Conservation (phyloP, 495 filamentous ascomycete genomes). For the Aspergillus baeticus region DNA sequence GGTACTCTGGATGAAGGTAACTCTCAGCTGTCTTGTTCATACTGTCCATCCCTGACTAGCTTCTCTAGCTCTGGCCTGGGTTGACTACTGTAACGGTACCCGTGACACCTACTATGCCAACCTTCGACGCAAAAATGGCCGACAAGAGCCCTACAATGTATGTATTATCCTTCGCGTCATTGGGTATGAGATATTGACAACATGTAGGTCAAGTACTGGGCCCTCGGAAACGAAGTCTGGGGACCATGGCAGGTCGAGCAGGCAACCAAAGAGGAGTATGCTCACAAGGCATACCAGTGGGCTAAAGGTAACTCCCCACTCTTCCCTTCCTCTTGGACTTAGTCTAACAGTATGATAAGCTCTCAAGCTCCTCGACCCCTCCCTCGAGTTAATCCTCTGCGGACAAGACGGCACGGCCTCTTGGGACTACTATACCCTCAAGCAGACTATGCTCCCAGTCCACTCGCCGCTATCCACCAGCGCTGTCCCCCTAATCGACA, state of each 20-base stretch:
- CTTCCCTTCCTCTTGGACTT: background rate
- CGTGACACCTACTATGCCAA: constrained; percentile 77
- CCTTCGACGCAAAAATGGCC: constrained; percentile 68
- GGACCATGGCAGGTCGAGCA: constrained; percentile 81
- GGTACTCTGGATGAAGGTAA: constrained; percentile 68
- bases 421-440: constrained; percentile 73
- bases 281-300: constrained; percentile 76
- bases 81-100: constrained; percentile 77
- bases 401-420: constrained; percentile 64
- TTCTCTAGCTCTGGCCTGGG: constrained; percentile 61
- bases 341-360: constrained; percentile 31
- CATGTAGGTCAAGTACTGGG: constrained; percentile 60
- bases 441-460: constrained; percentile 53
- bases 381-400: constrained; percentile 65
- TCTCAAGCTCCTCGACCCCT: constrained; percentile 71
- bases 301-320: constrained; percentile 52
- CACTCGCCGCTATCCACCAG: constrained; percentile 41
- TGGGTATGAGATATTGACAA: background rate
- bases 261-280: constrained; percentile 72
- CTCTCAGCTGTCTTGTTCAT: background rate
- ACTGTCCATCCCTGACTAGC: background rate
- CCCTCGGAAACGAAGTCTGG: constrained; percentile 72
- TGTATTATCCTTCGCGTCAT: background rate
- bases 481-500: constrained; percentile 61
- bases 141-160: constrained; percentile 69